Evolutionary conservation across 768 basidiomycete species (phyloP), one percentile per base, ranked within the genome.

Genomic region (Naganishia vishniacii): DNA sequence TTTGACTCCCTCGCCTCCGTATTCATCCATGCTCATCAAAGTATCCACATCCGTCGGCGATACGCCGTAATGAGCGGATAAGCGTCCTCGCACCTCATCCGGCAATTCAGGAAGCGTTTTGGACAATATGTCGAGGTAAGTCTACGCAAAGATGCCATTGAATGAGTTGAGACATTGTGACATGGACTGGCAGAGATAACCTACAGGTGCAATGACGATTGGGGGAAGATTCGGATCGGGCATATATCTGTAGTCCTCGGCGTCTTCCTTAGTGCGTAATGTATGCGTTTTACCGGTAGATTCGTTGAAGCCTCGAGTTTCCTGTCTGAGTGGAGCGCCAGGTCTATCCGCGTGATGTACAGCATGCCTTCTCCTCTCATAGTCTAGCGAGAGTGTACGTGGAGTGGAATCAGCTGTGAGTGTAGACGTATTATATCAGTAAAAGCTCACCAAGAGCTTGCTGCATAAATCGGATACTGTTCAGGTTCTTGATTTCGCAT

Each of bases 401-500:
- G 11, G 15, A 29, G 9, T 18, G 31, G 29, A 15, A n/a, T n/a
- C n/a, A n/a, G n/a, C n/a, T n/a, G n/a, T n/a, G n/a, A n/a, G n/a
- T n/a, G n/a, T n/a, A n/a, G n/a, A n/a, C n/a, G n/a, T n/a, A n/a
- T n/a, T n/a, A n/a, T n/a, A n/a, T 8, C 32, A 32, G 29, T 8
- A 16, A 31, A 23, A 40, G 34, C 79, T 49, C 15, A 95, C 94
- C 82, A 58, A 97, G 90, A 13, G 93, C 94, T 18, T 84, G 81
- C 76, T 83, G 83, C 79, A 91, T 86, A 76, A 87, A 91, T 67
- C 84, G 84, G 45, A 95, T 81, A 60, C 91, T 91, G 73, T 97
- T 97, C 45, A 99, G 82, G 71, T 99, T 99, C 78, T 99, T 99
- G 70, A 99, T 85, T 78, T 99, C 94, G 71, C 91, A 93, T 31